Percentiles rank a stretch among this genome's conserved stretches.
phyloP scores from a whole-genome alignment of 352 stramenopile genomes.

The Phytophthora constricta region DNA sequence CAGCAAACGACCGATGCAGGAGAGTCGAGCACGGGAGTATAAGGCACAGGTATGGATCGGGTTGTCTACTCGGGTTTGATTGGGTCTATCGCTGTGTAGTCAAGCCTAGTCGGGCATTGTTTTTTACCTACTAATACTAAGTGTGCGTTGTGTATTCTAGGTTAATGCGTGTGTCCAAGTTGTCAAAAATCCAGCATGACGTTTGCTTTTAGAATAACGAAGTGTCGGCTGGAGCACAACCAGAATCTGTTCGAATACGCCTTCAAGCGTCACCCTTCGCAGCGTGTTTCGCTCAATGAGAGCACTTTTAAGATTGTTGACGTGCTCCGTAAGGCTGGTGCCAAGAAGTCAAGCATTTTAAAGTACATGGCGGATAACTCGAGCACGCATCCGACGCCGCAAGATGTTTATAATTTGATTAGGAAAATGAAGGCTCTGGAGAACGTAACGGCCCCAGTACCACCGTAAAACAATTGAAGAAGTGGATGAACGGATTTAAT shows the following conservation, averaged over 20 bases:
- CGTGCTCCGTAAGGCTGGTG: slow-evolving; percentile 3
- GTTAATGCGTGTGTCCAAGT: slow-evolving; percentile 10
- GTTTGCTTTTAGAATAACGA: slow-evolving; percentile 7
- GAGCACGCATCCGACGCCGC: background rate
- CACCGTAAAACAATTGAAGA: too few relatives aligned
- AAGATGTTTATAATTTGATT: slow-evolving; percentile 4
- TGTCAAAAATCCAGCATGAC: background rate
- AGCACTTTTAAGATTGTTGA: background rate
- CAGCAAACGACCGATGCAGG: slow-evolving; percentile 1
- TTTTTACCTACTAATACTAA: too few relatives aligned
- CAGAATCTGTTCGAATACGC: background rate
- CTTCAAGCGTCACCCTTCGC: background rate
- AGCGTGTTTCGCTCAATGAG: background rate
- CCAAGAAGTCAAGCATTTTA: background rate
- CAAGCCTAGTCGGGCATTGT: too few relatives aligned
- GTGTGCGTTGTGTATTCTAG: slow-evolving; percentile 3
- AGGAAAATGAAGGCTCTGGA: too few relatives aligned
- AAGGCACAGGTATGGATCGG: slow-evolving; percentile 5
- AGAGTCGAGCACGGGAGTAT: background rate
- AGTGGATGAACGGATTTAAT: too few relatives aligned
- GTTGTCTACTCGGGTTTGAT: background rate
- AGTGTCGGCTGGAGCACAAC: slow-evolving; percentile 1
- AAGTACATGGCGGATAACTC: slow-evolving; percentile 6
- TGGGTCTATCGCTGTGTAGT: too few relatives aligned
- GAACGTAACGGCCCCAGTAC: too few relatives aligned